These are phyloP conservation scores for Pinus tabuliformis DNA, from an alignment of 75 land plant genomes.

Conservation along the genomic window DNA sequence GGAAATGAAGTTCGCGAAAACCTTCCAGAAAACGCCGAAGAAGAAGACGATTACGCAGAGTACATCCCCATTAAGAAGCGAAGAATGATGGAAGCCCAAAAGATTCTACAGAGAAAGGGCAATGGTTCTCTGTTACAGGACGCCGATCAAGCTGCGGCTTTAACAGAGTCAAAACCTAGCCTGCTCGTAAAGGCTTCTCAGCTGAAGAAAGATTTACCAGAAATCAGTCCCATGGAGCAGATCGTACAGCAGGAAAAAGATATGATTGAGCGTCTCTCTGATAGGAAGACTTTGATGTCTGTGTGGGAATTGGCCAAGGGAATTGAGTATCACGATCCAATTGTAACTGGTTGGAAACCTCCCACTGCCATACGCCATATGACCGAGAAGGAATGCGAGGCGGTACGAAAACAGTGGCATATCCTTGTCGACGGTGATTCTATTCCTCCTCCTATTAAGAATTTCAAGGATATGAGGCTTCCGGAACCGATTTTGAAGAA, in stretches of 20 bases:
- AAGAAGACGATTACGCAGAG: conserved; percentile 67
- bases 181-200: conserved; percentile 82
- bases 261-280: conserved; percentile 91
- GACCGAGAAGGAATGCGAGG: conserved; percentile 44
- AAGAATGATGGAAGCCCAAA: conserved; percentile 74
- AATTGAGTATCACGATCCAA: conserved; percentile 77
- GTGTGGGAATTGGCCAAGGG: conserved; percentile 90
- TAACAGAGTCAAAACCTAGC: conserved; percentile 68
- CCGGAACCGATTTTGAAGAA: conserved; percentile 3
- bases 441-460: conserved; percentile 70
- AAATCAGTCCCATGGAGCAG: conserved; percentile 69
- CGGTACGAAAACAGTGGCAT: conserved; percentile 63
- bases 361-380: conserved; percentile 52
- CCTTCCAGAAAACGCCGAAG: conserved; percentile 22
- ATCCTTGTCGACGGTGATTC: conserved; percentile 84
- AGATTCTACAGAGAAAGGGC: conserved; percentile 71
- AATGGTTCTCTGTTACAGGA: conserved; percentile 6
- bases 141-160: not conserved
- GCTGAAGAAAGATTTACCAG: conserved; percentile 74
- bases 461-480: conserved; percentile 11
- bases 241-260: conserved; percentile 81
- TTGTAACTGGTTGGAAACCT: conserved; percentile 86
- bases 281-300: conserved; percentile 42
- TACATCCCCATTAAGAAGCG: conserved; percentile 83
- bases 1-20: no score